phyloP scores from a whole-genome alignment of 1,139 yeast species.

The Hansenula lynferdii region DNA sequence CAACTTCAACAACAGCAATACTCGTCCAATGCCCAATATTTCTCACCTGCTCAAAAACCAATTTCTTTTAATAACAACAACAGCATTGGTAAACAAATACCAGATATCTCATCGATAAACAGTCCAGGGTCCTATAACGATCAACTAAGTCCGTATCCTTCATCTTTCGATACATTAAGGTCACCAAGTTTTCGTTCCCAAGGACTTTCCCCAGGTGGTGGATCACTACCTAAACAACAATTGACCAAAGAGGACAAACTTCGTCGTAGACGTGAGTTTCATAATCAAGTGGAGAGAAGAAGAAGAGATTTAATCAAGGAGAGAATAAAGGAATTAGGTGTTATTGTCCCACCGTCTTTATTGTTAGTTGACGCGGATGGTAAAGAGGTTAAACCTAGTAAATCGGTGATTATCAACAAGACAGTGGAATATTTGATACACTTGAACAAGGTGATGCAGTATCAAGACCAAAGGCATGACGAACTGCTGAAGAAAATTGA shows the following conservation, averaged over 20 bases:
- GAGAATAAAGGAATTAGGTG: conserved; percentile 67
- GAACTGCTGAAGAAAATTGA: conserved; percentile 29
- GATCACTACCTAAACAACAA: conserved; percentile 37
- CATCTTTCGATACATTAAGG: conserved; percentile 21
- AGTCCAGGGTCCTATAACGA: conserved; percentile 20
- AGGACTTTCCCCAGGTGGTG: conserved; percentile 21
- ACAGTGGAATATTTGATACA: conserved; percentile 67
- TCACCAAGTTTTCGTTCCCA: conserved; percentile 14
- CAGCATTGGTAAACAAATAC: no score
- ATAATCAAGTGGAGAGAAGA: conserved; percentile 77
- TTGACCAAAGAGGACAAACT: conserved; percentile 66
- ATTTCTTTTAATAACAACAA: conserved; percentile 11
- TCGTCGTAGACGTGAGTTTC: conserved; percentile 68
- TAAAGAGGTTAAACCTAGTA: conserved; percentile 69
- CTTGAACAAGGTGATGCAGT: conserved; percentile 38
- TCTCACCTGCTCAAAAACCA: conserved; percentile 19
- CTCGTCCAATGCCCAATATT: conserved; percentile 15
- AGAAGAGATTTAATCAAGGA: conserved; percentile 75
- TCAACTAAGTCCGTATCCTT: conserved; percentile 19
- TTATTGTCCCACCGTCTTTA: conserved; percentile 66
- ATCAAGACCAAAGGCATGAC: conserved; percentile 34
- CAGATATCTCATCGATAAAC: conserved; percentile 6
- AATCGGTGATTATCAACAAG: conserved; percentile 60
- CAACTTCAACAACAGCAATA: conserved; percentile 6
- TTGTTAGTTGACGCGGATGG: conserved; percentile 46